These are phyloP conservation scores for Aspergillus ustus DNA, from an alignment of 2,329 filamentous ascomycete genomes.

Conservation along the genomic window DNA sequence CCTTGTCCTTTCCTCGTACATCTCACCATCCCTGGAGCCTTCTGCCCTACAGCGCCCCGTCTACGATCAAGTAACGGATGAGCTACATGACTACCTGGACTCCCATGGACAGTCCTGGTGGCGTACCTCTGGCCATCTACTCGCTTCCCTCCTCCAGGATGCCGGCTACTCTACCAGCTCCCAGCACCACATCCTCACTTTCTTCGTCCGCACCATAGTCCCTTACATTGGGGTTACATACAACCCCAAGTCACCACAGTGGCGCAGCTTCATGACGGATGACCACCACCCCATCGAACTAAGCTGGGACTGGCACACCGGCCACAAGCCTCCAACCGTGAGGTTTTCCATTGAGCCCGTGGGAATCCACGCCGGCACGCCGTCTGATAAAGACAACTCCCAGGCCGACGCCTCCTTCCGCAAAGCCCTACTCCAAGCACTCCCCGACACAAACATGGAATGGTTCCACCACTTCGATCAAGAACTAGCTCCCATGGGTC, in stretches of 20 bases:
- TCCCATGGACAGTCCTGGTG: slow-evolving; percentile 19
- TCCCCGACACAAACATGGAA: background rate
- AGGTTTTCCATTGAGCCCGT: slow-evolving; percentile 22
- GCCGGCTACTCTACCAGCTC: slow-evolving; percentile 20
- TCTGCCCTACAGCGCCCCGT: background rate
- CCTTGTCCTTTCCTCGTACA: background rate
- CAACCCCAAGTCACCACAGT: background rate
- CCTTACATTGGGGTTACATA: slow-evolving; percentile 3
- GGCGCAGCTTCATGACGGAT: slow-evolving; percentile 6
- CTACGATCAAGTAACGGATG: background rate
- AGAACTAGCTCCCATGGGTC: background rate
- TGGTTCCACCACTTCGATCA: slow-evolving; percentile 7
- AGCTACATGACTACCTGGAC: background rate
- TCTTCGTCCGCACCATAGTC: slow-evolving; percentile 22
- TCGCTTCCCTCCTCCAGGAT: slow-evolving; percentile 20
- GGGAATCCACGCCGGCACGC: background rate
- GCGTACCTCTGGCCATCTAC: slow-evolving; percentile 19
- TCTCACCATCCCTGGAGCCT: background rate
- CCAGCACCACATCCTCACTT: slow-evolving; percentile 25
- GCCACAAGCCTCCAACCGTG: slow-evolving; percentile 19
- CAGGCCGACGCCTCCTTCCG: background rate
- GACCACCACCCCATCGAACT: slow-evolving; percentile 26
- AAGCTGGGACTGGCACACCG: slow-evolving; percentile 26
- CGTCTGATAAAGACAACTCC: slow-evolving; percentile 8
- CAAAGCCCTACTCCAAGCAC: background rate